A percentile compares a stretch with the other conserved stretches of the same genome.
Conservation (phyloP, 2,329 filamentous ascomycete species). For the Pseudogymnoascus sp. region DNA sequence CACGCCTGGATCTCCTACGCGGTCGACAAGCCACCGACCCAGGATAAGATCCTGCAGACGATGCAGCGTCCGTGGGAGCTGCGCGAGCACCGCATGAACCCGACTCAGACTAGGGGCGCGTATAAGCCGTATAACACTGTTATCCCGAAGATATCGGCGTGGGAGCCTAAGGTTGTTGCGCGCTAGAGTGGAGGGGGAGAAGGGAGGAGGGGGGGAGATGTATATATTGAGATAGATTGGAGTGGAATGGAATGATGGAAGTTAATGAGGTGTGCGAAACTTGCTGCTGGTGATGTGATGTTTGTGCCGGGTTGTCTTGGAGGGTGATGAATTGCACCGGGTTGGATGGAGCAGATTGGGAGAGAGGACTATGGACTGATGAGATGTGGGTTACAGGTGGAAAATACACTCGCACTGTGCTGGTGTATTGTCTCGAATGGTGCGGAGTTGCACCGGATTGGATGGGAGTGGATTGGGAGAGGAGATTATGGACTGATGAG, state of each 20-base stretch:
- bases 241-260: not conserved
- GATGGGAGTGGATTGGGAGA: too few species aligned
- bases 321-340: not conserved
- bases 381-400: not conserved
- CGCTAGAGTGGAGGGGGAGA: slow-evolving; percentile 15
- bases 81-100: slow-evolving; percentile 60
- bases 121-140: slow-evolving; percentile 71
- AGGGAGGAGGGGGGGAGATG: slow-evolving; percentile 12
- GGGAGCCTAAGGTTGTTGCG: slow-evolving; percentile 38
- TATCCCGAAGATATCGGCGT: slow-evolving; percentile 43
- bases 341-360: not conserved
- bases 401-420: not conserved
- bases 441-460: too few species aligned
- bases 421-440: too few species aligned
- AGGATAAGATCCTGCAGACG: slow-evolving; percentile 64
- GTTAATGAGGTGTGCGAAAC: not conserved
- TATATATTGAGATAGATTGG: slow-evolving; percentile 21
- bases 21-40: slow-evolving; percentile 75
- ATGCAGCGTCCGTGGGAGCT: slow-evolving; percentile 69
- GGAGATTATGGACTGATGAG: too few species aligned
- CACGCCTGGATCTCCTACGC: slow-evolving; percentile 96
- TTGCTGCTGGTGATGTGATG: not conserved
- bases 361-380: not conserved
- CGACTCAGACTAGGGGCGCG: slow-evolving; percentile 67
- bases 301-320: not conserved